Conservation (phyloP, 495 filamentous ascomycete species). For the Trypethelium eluteriae region DNA sequence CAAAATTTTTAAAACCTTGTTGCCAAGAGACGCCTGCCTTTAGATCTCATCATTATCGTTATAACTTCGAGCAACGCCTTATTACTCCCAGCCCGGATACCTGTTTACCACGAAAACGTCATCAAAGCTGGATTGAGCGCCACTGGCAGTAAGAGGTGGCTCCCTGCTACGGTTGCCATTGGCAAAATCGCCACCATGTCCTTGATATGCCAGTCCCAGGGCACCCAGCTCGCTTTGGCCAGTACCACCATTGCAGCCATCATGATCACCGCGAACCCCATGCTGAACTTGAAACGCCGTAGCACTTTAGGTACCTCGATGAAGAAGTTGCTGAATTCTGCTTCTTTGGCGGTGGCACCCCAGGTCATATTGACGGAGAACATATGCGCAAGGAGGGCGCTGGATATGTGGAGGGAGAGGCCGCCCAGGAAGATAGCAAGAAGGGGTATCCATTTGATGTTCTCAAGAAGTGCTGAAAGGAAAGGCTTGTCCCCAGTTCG, state of each 20-base stretch:
- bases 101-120: conserved; percentile 64
- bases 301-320: conserved; percentile 71
- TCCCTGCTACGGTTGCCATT: conserved; percentile 62
- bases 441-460: conserved; percentile 40
- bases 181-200: conserved; percentile 77
- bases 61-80: too few relatives aligned
- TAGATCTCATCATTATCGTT: too few relatives aligned
- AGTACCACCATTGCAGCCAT: conserved; percentile 61
- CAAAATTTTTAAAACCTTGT: too few relatives aligned
- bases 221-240: conserved; percentile 55
- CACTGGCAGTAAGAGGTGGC: conserved; percentile 64
- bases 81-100: too few relatives aligned
- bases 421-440: conserved; percentile 46
- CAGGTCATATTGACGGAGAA: conserved; percentile 45
- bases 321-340: conserved; percentile 70
- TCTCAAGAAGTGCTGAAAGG: conserved; percentile 31
- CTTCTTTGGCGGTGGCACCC: conserved; percentile 47
- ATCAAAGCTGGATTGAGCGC: conserved; percentile 71
- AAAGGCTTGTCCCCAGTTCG: conserved; percentile 37
- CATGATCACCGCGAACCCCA: conserved; percentile 54
- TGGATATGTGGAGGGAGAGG: conserved; percentile 41
- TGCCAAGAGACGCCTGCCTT: too few relatives aligned
- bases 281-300: conserved; percentile 69
- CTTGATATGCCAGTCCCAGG: conserved; percentile 59
- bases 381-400: conserved; percentile 42